Evolutionary conservation across 2,329 filamentous ascomycete genomes (phyloP).

Genomic region (Pseudocercospora fuligena): DNA sequence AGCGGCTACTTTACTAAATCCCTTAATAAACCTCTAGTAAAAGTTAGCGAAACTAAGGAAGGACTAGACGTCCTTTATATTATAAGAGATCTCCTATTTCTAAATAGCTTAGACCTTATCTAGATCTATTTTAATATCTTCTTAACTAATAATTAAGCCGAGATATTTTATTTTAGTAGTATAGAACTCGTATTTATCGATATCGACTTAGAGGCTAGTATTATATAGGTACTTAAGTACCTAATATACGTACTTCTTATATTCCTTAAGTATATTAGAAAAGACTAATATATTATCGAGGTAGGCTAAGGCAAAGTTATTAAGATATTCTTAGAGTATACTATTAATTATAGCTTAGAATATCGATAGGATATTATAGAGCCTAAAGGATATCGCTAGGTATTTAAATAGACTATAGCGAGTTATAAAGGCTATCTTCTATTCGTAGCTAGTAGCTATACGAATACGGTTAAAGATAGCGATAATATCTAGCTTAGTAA

Average conservation of each 20-base stretch:
- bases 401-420: slow-evolving; percentile 19
- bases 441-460: slow-evolving; percentile 15
- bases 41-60: not conserved
- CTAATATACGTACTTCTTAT: slow-evolving; percentile 27
- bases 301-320: slow-evolving; percentile 16
- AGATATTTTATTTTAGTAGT: slow-evolving; percentile 27
- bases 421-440: slow-evolving; percentile 21
- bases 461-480: slow-evolving; percentile 21
- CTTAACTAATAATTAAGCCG: slow-evolving; percentile 26
- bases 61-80: slow-evolving; percentile 25
- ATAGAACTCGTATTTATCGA: slow-evolving; percentile 32
- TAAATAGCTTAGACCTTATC: slow-evolving; percentile 22
- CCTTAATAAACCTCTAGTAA: too few species aligned
- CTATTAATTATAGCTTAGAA: slow-evolving; percentile 18
- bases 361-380: slow-evolving; percentile 8
- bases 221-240: slow-evolving; percentile 24
- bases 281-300: slow-evolving; percentile 14
- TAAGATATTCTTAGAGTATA: slow-evolving; percentile 8
- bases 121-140: slow-evolving; percentile 23
- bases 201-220: slow-evolving; percentile 21
- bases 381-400: slow-evolving; percentile 16
- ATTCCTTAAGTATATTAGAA: slow-evolving; percentile 4
- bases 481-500: too few species aligned
- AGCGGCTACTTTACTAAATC: too few species aligned
- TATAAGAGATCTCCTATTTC: slow-evolving; percentile 18